A percentile compares a stretch with the other conserved stretches of the same genome.
phyloP scores from a whole-genome alignment of 176 grass and related monocot genomes.

The Aegilops speltoides region DNA sequence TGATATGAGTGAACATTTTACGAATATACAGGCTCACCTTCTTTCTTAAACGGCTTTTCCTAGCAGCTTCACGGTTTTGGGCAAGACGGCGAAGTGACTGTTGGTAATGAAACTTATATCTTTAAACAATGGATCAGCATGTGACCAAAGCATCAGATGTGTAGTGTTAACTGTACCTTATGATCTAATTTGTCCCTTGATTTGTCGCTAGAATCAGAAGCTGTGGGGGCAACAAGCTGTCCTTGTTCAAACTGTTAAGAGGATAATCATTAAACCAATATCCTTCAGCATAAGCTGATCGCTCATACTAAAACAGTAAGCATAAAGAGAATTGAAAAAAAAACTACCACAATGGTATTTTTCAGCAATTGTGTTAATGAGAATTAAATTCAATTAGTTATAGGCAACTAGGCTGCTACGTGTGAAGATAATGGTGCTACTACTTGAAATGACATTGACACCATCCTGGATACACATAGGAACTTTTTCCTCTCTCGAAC shows the following conservation, averaged over 20 bases:
- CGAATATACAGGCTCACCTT: conserved; percentile 54
- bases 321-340: background rate
- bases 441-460: background rate
- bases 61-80: conserved; percentile 98
- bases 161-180: conserved; percentile 52
- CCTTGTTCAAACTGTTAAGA: conserved; percentile 65
- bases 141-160: conserved; percentile 6
- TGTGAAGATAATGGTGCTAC: background rate
- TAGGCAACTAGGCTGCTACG: background rate
- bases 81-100: conserved; percentile 88
- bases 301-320: background rate
- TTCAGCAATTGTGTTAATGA: background rate
- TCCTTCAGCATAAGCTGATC: conserved; percentile 1
- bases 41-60: conserved; percentile 95
- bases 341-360: background rate
- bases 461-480: background rate
- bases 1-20: background rate
- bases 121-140: conserved; percentile 6
- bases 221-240: conserved; percentile 39
- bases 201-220: conserved; percentile 80
- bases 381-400: background rate
- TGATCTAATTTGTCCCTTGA: conserved; percentile 82
- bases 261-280: conserved; percentile 17
- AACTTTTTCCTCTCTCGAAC: background rate
- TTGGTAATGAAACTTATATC: conserved; percentile 9